Base-by-base conservation (phyloP, 75 land plant genomes). In the Ceratopteris richardii region DNA sequence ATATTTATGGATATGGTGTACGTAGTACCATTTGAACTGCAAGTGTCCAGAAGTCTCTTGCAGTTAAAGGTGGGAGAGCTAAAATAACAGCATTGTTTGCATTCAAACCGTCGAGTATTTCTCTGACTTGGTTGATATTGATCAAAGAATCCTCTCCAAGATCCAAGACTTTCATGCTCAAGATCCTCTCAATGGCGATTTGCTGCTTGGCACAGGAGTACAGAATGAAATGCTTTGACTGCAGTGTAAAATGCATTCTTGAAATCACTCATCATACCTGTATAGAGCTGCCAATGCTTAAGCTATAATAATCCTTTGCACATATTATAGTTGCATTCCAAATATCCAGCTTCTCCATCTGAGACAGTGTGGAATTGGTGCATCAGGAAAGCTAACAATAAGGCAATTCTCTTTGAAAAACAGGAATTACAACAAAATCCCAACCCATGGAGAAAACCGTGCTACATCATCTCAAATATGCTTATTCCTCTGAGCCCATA, bases 271-370 rank as follows among this genome's bases (percentile, higher is more conserved):
- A n/a, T n/a, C n/a, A 2, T 16, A 44, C 57, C 43, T 58, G 53
- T 21, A 68, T 61, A 21, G 41, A 26, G 14, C 39, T 18, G 44
- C 44, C 71, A 29, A 68, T 42, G 24, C 43, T 60, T 25, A 52
- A 18, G 71, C 71, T 68, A 44, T 68, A 68, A 25, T 68, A 68
- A 27, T 54, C 48, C 47, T 60, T 50, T 18, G 57, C 56, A n/a
- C 33, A 47, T 19, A 68, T n/a, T 56, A 68, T 0, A 23, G 55
- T 68, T 42, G 53, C 64, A 29, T 52, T 29, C 30, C 19, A 50
- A 40, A 68, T 68, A 10, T 68, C 39, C 37, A 68, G 24, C 47
- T 61, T 60, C 42, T 46, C 64, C 56, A 68, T 54, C 71, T 68
- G 69, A 16, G 30, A 54, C 37, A 4, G 37, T 3, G 37, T 33